These are phyloP conservation scores for Corymbia calophylla DNA, from an alignment of 441 rosid genomes.

Conservation along the genomic window DNA sequence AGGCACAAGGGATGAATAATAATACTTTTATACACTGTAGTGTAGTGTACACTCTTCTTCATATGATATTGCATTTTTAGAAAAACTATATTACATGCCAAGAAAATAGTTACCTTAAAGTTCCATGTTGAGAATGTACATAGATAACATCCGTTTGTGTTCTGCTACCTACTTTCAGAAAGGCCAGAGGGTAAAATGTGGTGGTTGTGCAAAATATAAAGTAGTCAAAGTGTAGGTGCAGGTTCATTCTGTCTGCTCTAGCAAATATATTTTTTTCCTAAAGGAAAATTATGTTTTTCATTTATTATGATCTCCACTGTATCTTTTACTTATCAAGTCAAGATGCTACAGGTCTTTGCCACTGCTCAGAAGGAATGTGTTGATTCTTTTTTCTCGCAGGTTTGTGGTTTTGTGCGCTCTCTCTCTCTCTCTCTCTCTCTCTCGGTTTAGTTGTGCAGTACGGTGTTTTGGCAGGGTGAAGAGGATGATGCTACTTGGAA, in stretches of 20 bases:
- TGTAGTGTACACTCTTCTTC: not conserved
- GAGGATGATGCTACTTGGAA: not conserved
- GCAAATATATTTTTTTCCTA: not conserved
- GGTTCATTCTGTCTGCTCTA: not conserved
- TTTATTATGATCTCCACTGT: not conserved
- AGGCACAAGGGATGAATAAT: not conserved
- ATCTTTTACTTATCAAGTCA: constrained; percentile 4
- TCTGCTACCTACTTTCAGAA: not conserved
- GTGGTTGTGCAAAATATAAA: not conserved
- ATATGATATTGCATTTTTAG: not conserved
- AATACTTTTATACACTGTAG: not conserved
- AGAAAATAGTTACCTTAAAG: not conserved
- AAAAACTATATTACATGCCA: not conserved
- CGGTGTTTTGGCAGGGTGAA: not conserved
- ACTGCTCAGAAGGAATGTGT: constrained; percentile 88
- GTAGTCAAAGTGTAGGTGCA: not conserved
- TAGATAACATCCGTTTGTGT: not conserved
- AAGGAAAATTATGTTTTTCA: not conserved
- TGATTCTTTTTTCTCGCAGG: constrained; percentile 94
- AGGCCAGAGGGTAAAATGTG: not conserved
- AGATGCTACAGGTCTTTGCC: constrained; percentile 70
- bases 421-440: constrained; percentile 1
- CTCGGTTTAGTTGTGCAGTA: not conserved
- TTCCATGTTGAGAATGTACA: not conserved
- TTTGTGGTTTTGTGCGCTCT: constrained; percentile 13